Conservation (phyloP, 805 yeast genomes). For the Scheffersomyces amazonensis region DNA sequence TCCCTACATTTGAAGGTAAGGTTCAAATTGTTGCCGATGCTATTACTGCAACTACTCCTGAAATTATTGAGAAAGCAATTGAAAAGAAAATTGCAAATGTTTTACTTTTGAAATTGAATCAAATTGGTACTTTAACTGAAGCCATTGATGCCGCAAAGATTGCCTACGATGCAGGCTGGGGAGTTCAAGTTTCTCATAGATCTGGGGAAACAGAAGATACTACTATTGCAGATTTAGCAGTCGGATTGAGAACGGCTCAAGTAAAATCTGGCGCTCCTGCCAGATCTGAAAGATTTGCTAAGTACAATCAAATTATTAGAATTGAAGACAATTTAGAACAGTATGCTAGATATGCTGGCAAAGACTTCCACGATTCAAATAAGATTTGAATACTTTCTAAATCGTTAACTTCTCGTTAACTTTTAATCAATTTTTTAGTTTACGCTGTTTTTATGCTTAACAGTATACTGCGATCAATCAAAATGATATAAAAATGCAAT, state of each 20-base stretch:
- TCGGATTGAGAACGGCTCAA: slow-evolving; percentile 98
- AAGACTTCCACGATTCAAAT: slow-evolving; percentile 66
- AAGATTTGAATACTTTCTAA: too few relatives aligned
- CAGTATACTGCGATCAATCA: too few relatives aligned
- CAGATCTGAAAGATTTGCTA: slow-evolving; percentile 99
- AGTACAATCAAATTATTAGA: slow-evolving; percentile 96
- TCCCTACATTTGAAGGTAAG: slow-evolving; percentile 57
- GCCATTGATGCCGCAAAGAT: slow-evolving; percentile 96
- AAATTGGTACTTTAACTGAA: slow-evolving; percentile 95
- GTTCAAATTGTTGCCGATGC: slow-evolving; percentile 97
- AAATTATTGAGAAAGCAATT: slow-evolving; percentile 91
- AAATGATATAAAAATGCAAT: too few relatives aligned
- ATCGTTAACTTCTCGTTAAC: too few relatives aligned
- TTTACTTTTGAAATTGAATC: slow-evolving; percentile 95
- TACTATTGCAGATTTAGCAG: slow-evolving; percentile 95
- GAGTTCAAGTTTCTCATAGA: slow-evolving; percentile 99
- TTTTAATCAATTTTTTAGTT: too few relatives aligned
- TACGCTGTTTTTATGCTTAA: too few relatives aligned
- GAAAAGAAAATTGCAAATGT: slow-evolving; percentile 95
- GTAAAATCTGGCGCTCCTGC: slow-evolving; percentile 99
- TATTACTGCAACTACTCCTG: slow-evolving; percentile 97
- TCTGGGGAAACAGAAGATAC: slow-evolving; percentile 99
- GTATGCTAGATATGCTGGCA: slow-evolving; percentile 96
- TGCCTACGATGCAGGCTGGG: slow-evolving; percentile 96
- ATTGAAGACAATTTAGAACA: slow-evolving; percentile 98